phyloP scores from a whole-genome alignment of 164 flowering plant genomes.

The Piper betle region DNA sequence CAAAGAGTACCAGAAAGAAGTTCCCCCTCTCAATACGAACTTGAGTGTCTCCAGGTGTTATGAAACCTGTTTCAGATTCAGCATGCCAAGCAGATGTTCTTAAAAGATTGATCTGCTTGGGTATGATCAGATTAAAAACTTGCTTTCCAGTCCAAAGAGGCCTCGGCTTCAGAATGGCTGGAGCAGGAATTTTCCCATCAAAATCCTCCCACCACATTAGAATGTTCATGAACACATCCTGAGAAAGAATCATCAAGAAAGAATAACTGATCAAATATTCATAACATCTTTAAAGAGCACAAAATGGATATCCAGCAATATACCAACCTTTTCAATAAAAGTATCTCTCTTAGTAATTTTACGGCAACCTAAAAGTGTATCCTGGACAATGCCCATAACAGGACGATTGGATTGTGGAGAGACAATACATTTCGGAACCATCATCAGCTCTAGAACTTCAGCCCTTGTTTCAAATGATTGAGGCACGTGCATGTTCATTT shows the following conservation, averaged over 20 bases:
- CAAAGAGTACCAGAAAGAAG: too few relatives aligned
- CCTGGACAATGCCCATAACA: slow-evolving; percentile 99
- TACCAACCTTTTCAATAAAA: slow-evolving; percentile 78
- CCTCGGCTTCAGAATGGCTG: slow-evolving; percentile 85
- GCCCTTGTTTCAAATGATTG: slow-evolving; percentile 99
- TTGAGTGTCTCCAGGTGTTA: too few relatives aligned
- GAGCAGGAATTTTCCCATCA: slow-evolving; percentile 96
- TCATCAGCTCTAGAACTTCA: slow-evolving; percentile 94
- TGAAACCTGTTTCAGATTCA: too few relatives aligned
- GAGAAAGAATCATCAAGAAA: slow-evolving; percentile 1
- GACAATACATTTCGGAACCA: slow-evolving; percentile 99
- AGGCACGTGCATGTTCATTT: slow-evolving; percentile 99
- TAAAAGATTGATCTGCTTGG: slow-evolving; percentile 88
- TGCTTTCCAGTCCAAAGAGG: slow-evolving; percentile 99
- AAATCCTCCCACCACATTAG: slow-evolving; percentile 99
- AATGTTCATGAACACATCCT: slow-evolving; percentile 98
- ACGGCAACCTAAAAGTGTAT: slow-evolving; percentile 92
- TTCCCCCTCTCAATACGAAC: too few relatives aligned
- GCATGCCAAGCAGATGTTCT: too few relatives aligned
- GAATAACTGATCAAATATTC: not conserved
- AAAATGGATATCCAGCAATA: not conserved
- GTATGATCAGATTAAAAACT: slow-evolving; percentile 93
- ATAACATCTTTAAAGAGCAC: not conserved
- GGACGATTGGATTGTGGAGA: slow-evolving; percentile 96
- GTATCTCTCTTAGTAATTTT: slow-evolving; percentile 96